phyloP scores from a whole-genome alignment of 768 basidiomycete species.

The Mycena polygramma region DNA sequence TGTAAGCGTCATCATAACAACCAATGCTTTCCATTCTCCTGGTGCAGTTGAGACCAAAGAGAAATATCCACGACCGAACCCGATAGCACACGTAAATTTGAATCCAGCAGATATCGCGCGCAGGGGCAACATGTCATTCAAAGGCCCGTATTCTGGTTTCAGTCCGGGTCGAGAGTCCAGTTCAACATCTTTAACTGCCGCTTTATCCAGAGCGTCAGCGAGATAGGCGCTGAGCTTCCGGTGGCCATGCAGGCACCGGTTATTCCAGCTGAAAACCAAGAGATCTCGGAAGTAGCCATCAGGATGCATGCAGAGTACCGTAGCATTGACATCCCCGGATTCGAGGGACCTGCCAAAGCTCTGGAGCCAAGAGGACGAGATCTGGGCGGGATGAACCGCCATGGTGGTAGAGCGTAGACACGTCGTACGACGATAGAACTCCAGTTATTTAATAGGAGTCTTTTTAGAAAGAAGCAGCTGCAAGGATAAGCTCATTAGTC shows the following conservation, averaged over 20 bases:
- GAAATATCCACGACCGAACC: conserved; percentile 37
- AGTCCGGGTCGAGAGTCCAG: conserved; percentile 19
- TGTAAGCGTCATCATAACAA: conserved; percentile 34
- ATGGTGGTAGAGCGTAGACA: not conserved
- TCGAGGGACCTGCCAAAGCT: conserved; percentile 15
- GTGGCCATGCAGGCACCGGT: conserved; percentile 36
- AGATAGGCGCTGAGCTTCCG: conserved; percentile 34
- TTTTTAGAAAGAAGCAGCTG: not conserved
- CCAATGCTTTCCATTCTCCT: conserved; percentile 39
- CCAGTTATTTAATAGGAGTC: not conserved
- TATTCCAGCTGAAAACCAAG: conserved; percentile 40
- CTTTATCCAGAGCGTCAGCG: conserved; percentile 4
- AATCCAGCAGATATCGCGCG: conserved; percentile 37
- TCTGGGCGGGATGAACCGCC: not conserved
- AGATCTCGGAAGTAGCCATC: conserved; percentile 36
- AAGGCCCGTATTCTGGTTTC: conserved; percentile 26
- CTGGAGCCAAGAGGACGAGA: conserved; percentile 32
- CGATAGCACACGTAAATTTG: conserved; percentile 34
- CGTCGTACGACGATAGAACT: conserved; percentile 1
- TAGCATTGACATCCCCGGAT: conserved; percentile 1
- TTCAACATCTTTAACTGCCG: conserved; percentile 8
- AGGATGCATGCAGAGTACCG: conserved; percentile 21
- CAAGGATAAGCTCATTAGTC: not conserved
- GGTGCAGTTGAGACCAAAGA: conserved; percentile 20
- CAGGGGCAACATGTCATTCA: conserved; percentile 22